Percentiles rank a stretch among this genome's conserved stretches.
Conservation (phyloP, 2,329 filamentous ascomycete species). For the Xylaria sp. region DNA sequence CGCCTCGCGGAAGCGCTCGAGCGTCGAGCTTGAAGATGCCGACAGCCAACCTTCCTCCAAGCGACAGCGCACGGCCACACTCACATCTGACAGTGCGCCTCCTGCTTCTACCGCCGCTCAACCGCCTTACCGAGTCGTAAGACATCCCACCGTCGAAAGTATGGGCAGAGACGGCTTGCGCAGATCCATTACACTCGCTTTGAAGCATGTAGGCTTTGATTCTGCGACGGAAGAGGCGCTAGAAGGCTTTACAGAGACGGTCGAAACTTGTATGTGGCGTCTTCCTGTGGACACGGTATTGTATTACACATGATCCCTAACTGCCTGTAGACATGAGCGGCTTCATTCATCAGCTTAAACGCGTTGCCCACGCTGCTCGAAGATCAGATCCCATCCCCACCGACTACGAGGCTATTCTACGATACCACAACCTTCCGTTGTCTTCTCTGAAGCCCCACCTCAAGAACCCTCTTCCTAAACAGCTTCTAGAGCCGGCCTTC, state of each 20-base stretch:
- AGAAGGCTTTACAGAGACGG: slow-evolving; percentile 66
- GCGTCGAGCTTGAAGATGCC: slow-evolving; percentile 36
- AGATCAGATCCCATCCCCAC: slow-evolving; percentile 64
- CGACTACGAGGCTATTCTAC: slow-evolving; percentile 68
- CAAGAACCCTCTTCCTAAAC: slow-evolving; percentile 61
- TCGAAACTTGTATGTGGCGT: slow-evolving; percentile 65
- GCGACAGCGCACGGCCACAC: slow-evolving; percentile 44
- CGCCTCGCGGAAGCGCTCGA: slow-evolving; percentile 43
- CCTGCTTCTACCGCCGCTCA: slow-evolving; percentile 1
- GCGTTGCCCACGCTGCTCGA: slow-evolving; percentile 60
- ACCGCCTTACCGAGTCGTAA: slow-evolving; percentile 34
- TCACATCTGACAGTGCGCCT: slow-evolving; percentile 37
- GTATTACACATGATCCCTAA: slow-evolving; percentile 36
- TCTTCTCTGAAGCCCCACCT: slow-evolving; percentile 67
- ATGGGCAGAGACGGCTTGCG: slow-evolving; percentile 59
- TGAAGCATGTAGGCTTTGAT: slow-evolving; percentile 70
- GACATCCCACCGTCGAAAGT: slow-evolving; percentile 47
- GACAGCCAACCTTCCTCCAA: slow-evolving; percentile 39
- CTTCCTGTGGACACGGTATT: neutral
- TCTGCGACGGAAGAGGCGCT: slow-evolving; percentile 66
- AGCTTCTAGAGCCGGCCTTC: slow-evolving; percentile 55
- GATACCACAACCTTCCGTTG: slow-evolving; percentile 63
- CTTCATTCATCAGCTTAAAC: slow-evolving; percentile 62
- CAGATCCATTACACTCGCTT: slow-evolving; percentile 65
- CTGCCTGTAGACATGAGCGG: slow-evolving; percentile 59